Evolutionary conservation across 1,139 yeast species (phyloP).

Genomic region (Geotrichum citri-aurantii): DNA sequence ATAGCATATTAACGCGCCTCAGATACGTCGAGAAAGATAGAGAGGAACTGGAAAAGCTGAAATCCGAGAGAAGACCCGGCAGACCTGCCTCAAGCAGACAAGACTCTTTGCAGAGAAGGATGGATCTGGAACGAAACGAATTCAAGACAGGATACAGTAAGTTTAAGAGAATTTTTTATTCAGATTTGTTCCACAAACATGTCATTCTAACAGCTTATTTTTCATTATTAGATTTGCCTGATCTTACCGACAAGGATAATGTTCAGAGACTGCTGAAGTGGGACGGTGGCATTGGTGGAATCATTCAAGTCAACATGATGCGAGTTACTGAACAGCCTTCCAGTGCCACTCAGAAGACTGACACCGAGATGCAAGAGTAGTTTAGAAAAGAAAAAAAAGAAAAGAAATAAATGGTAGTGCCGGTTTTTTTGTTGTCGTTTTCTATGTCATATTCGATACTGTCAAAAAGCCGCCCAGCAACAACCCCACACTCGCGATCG

Average conservation of each 20-base stretch:
- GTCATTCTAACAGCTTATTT: not conserved
- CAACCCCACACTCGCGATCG: constrained; percentile 19
- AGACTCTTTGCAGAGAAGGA: constrained; percentile 55
- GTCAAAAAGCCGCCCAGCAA: constrained; percentile 11
- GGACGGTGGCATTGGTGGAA: constrained; percentile 83
- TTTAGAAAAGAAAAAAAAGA: not conserved
- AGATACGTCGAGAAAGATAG: constrained; percentile 60
- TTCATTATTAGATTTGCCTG: constrained; percentile 45
- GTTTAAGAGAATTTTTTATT: constrained; percentile 12
- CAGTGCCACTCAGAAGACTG: not conserved
- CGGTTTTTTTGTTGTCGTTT: not conserved
- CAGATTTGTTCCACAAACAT: not conserved
- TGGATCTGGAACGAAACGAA: constrained; percentile 54
- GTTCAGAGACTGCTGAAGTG: constrained; percentile 59
- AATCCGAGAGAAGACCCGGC: constrained; percentile 68
- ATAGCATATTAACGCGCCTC: not conserved
- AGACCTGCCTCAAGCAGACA: constrained; percentile 76
- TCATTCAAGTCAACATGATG: constrained; percentile 49
- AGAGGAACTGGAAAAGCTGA: constrained; percentile 59
- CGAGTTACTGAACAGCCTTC: constrained; percentile 9
- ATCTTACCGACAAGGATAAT: constrained; percentile 54
- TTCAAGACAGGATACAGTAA: constrained; percentile 58
- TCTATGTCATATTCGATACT: constrained; percentile 1
- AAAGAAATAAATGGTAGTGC: constrained; percentile 1
- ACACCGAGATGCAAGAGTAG: constrained; percentile 5